A percentile compares a stretch with the other conserved stretches of the same genome.
Conservation (phyloP, 345 rosid genomes). For the Aethionema arabicum region DNA sequence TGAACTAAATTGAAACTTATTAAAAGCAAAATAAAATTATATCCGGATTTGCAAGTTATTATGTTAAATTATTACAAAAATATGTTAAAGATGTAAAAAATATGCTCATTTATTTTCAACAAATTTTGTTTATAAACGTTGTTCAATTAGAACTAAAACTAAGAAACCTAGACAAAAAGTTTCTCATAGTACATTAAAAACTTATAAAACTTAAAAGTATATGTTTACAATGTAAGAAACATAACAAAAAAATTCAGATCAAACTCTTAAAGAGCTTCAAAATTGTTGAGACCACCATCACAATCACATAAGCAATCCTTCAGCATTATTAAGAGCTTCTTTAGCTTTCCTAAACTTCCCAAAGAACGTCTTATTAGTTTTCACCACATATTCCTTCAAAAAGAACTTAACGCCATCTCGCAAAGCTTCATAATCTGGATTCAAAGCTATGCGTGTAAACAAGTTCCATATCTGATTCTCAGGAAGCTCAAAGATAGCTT, state of each 20-base stretch:
- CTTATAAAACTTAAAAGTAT: background rate
- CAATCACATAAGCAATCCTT: slow-evolving; percentile 71
- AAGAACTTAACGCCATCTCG: slow-evolving; percentile 69
- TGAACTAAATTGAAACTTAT: too few species aligned
- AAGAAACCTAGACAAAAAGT: slow-evolving; percentile 13
- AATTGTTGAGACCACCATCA: slow-evolving; percentile 13
- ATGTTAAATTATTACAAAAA: too few species aligned
- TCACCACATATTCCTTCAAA: slow-evolving; percentile 66
- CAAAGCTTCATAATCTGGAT: slow-evolving; percentile 66
- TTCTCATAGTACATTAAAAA: background rate
- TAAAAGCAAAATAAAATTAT: too few species aligned
- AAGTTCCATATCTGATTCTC: slow-evolving; percentile 70
- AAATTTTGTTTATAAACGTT: background rate
- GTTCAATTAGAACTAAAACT: background rate
- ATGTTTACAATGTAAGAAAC: slow-evolving; percentile 16
- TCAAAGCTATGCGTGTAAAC: slow-evolving; percentile 67
- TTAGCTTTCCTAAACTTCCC: slow-evolving; percentile 62
- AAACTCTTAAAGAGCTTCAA: slow-evolving; percentile 7
- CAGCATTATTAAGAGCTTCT: slow-evolving; percentile 68
- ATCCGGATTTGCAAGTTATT: too few species aligned
- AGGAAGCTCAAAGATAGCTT: slow-evolving; percentile 64
- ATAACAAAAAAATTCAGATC: slow-evolving; percentile 4
- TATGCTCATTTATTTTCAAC: too few species aligned
- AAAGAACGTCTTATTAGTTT: slow-evolving; percentile 39
- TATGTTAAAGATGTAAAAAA: too few species aligned